Evolutionary conservation across 2,329 filamentous ascomycete species (phyloP).

Genomic region (Didymella keratinophila): DNA sequence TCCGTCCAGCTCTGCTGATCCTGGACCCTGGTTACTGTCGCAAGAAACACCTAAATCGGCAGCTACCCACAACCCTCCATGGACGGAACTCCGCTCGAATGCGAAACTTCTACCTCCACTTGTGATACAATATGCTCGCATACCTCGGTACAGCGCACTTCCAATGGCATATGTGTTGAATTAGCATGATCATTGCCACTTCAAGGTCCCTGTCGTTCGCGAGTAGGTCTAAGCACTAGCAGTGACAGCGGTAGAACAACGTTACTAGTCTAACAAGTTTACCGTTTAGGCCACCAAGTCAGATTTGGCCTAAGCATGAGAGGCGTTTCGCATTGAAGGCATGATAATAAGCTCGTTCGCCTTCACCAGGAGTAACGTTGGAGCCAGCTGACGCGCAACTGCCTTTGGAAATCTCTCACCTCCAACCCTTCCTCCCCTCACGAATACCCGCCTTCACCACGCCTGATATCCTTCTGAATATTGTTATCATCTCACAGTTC

Average conservation of each 20-base stretch:
- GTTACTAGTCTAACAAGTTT: neutral
- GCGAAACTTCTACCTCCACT: neutral
- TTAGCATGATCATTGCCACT: neutral
- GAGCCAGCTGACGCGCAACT: neutral
- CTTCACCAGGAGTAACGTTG: neutral
- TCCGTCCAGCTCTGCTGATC: neutral
- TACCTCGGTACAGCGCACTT: neutral
- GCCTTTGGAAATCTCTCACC: neutral
- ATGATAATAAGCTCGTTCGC: neutral
- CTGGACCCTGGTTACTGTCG: neutral
- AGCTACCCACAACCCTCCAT: neutral
- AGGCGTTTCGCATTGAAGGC: neutral
- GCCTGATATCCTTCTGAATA: neutral
- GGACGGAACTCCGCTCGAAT: neutral
- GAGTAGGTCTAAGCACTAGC: neutral
- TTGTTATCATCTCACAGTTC: neutral
- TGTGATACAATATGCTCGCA: neutral
- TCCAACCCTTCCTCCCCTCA: neutral
- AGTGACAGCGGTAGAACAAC: neutral
- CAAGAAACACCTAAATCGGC: neutral
- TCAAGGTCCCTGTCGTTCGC: neutral
- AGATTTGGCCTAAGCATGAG: neutral
- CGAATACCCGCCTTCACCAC: too few relatives aligned
- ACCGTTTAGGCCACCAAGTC: constrained; percentile 3
- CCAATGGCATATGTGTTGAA: neutral